Evolutionary conservation across 2,329 filamentous ascomycete species (phyloP), one percentile per base, ranked within the genome.

Genomic region (Herpomyces periplanetae): DNA sequence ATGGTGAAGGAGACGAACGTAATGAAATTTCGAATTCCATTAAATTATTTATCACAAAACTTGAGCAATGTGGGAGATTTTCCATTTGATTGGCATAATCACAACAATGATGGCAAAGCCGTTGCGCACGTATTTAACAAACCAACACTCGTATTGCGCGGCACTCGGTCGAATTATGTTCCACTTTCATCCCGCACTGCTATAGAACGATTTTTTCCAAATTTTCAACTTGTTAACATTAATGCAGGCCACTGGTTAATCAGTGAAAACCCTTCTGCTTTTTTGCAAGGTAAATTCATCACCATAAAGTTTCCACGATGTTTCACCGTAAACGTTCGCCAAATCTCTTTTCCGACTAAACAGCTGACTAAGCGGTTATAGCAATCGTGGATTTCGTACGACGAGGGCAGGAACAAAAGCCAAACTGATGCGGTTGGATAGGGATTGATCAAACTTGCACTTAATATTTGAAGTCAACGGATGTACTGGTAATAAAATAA

Each of bases 191-290:
- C 56, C 20, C 38, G 84, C 18, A 65, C 66, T n/a, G 40, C 62
- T 8, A 60, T 80, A 28, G 65, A 66, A 3, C 48, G 55, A 25
- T 80, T 84, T 39, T 85, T 85, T 32, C 69, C 69, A 5, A 45
- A 46, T 10, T 85, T 80, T 31, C 42, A 53, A 33, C 31, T 80
- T 12, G 52, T 46, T 18, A 62, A 75, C 37, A 42, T 85, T 13
- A 59, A 80, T 14, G 51, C 59, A 5, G 69, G 69, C 0, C 69
- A 85, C 36, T 85, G 69, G 69, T 43, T 85, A 3, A 71, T 75
- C 25, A 68, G 64, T n/a, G 69, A 85, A 43, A 60, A 69, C 29
- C 68, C 69, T 0, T 56, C 69, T 31, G 57, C 47, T 5, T 85
- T 85, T 27, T 53, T 59, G 32, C 42, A 51, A 45, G 59, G 65